phyloP scores from a whole-genome alignment of 2,329 filamentous ascomycete species.

The Colletotrichum limetticola region DNA sequence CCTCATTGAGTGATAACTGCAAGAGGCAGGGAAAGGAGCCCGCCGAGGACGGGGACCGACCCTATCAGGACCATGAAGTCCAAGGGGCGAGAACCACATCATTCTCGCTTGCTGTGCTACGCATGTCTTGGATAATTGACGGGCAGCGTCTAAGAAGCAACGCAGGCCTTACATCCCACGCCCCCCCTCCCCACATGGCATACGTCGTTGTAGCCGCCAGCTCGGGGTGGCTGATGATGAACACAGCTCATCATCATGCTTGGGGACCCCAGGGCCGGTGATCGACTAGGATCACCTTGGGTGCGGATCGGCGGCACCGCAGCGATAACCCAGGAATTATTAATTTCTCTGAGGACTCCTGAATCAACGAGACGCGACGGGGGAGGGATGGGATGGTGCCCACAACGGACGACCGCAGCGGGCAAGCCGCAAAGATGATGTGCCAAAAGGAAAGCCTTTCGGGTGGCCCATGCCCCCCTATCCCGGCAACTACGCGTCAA shows the following conservation, averaged over 20 bases:
- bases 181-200: constrained; percentile 6
- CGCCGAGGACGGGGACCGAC: not conserved
- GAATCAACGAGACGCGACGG: constrained; percentile 16
- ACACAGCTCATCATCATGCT: not conserved
- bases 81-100: constrained; percentile 16
- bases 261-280: constrained; percentile 3
- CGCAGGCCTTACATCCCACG: not conserved
- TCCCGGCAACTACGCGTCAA: constrained; percentile 19
- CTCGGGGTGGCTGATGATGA: constrained; percentile 21
- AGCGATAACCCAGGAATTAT: constrained; percentile 14
- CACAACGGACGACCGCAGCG: not conserved
- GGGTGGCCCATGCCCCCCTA: not conserved
- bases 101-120: constrained; percentile 20
- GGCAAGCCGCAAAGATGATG: no score
- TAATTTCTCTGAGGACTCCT: constrained; percentile 30
- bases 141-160: constrained; percentile 8
- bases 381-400: not conserved
- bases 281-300: constrained; percentile 8
- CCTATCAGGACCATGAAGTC: constrained; percentile 14
- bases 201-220: constrained; percentile 14
- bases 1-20: constrained; percentile 29
- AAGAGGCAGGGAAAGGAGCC: constrained; percentile 16
- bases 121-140: constrained; percentile 18
- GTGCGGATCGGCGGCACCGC: constrained; percentile 9
- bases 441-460: not conserved